phyloP scores from a whole-genome alignment of 352 stramenopile species.

The Phytopythium vexans region DNA sequence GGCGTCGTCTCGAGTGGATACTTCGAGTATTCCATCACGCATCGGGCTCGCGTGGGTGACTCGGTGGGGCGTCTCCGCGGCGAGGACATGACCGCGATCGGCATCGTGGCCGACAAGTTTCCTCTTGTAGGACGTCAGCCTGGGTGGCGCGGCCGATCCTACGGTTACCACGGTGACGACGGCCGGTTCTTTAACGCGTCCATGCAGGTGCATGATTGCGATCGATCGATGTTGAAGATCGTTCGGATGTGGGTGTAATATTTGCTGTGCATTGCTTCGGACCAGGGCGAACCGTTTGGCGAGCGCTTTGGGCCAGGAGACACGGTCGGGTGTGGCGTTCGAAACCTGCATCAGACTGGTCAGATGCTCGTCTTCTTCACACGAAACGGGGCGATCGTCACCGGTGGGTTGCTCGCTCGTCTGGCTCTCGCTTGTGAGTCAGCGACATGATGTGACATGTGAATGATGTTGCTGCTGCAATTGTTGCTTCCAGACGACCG shows the following conservation, averaged over 20 bases:
- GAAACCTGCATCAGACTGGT: slow-evolving; percentile 10
- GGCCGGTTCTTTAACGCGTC: slow-evolving; percentile 59
- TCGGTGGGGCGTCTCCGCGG: slow-evolving; percentile 4
- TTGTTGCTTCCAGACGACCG: background rate
- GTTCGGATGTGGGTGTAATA: slow-evolving; percentile 1
- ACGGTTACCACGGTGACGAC: slow-evolving; percentile 81
- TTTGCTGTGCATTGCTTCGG: slow-evolving; percentile 1
- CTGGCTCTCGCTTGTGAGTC: no score
- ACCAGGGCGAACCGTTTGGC: slow-evolving; percentile 31
- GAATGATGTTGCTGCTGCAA: background rate
- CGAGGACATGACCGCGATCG: slow-evolving; percentile 62
- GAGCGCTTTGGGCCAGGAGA: slow-evolving; percentile 20
- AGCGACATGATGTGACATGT: background rate
- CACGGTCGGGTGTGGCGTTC: slow-evolving; percentile 36
- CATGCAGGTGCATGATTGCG: slow-evolving; percentile 11
- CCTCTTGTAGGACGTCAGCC: slow-evolving; percentile 61
- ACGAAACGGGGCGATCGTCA: slow-evolving; percentile 59
- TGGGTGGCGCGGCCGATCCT: slow-evolving; percentile 60
- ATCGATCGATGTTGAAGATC: background rate
- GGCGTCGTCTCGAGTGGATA: slow-evolving; percentile 61
- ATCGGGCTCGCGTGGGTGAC: slow-evolving; percentile 19
- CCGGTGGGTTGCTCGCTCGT: slow-evolving; percentile 15
- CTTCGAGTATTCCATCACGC: slow-evolving; percentile 66
- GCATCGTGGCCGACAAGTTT: slow-evolving; percentile 49
- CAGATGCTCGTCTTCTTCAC: slow-evolving; percentile 65